Percentiles rank a stretch among this genome's conserved stretches.
Evolutionary conservation across 73 alveolate species (phyloP).

Genomic region (Tetrahymena thermophila): DNA sequence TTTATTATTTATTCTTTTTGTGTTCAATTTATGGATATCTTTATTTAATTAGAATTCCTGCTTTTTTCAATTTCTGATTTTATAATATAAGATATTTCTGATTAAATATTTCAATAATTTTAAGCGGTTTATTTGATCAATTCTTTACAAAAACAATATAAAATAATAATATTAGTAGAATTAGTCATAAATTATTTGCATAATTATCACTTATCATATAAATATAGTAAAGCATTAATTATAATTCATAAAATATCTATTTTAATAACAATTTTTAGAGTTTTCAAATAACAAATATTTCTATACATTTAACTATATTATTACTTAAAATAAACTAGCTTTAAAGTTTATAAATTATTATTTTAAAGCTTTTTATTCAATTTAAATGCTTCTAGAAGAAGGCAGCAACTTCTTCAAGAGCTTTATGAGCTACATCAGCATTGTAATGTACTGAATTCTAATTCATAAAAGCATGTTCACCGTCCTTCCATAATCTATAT

Average conservation of each 20-base stretch:
- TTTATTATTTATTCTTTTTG: not conserved
- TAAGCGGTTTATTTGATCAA: not conserved
- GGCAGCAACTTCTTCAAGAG: not conserved
- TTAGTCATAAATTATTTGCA: no score
- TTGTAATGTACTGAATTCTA: not conserved
- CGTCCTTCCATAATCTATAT: not conserved
- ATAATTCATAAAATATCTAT: no score
- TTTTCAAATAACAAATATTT: not conserved
- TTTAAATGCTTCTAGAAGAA: not conserved
- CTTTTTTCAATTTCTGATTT: not conserved
- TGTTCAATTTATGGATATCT: not conserved
- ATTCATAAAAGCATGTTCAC: not conserved
- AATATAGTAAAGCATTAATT: no score
- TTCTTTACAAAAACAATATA: no score
- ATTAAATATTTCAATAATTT: no score
- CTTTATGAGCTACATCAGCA: not conserved
- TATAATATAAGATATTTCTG: not conserved
- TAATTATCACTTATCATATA: no score
- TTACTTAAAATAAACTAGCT: not conserved
- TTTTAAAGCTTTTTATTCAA: not conserved
- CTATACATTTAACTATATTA: not conserved
- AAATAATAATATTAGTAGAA: no score
- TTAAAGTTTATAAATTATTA: not conserved
- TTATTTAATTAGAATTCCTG: not conserved
- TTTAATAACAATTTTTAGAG: no score